Evolutionary conservation across 805 yeast genomes (phyloP).

Genomic region (Candida gorgasii): DNA sequence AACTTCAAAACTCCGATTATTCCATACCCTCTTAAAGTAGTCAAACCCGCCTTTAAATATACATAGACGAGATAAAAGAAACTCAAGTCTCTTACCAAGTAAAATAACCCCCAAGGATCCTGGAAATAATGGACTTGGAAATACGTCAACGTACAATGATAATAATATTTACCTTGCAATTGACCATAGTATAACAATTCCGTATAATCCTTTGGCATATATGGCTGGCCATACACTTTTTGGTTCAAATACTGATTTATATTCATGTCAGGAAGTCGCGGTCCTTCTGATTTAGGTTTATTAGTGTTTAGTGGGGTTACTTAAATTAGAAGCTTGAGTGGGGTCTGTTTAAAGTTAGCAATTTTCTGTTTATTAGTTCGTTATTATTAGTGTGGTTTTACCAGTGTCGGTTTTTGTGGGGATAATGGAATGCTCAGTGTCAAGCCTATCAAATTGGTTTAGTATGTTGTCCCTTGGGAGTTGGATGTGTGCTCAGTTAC

Average conservation of each 20-base stretch:
- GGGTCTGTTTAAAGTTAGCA: no score
- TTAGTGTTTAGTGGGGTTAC: no score
- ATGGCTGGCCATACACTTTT: slow-evolving; percentile 9
- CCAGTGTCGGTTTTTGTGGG: no score
- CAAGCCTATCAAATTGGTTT: slow-evolving; percentile 27
- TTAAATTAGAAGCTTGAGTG: no score
- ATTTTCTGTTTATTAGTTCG: no score
- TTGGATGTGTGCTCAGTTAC: slow-evolving; percentile 76
- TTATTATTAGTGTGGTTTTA: no score
- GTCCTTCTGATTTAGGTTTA: neutral
- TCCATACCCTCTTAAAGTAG: slow-evolving; percentile 40
- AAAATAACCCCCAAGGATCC: slow-evolving; percentile 16
- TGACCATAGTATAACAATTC: slow-evolving; percentile 1
- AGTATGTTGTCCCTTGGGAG: slow-evolving; percentile 48
- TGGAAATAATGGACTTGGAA: slow-evolving; percentile 6
- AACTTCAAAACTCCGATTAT: slow-evolving; percentile 27
- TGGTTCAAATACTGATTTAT: neutral
- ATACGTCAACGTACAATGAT: neutral
- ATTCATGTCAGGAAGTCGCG: neutral
- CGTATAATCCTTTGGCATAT: slow-evolving; percentile 8
- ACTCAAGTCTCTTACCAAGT: slow-evolving; percentile 22
- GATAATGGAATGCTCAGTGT: neutral
- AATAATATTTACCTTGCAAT: neutral
- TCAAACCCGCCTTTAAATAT: slow-evolving; percentile 3
- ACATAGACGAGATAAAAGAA: slow-evolving; percentile 18